Evolutionary conservation across 2,329 filamentous ascomycete species (phyloP).

Genomic region (Colletotrichum sp.): DNA sequence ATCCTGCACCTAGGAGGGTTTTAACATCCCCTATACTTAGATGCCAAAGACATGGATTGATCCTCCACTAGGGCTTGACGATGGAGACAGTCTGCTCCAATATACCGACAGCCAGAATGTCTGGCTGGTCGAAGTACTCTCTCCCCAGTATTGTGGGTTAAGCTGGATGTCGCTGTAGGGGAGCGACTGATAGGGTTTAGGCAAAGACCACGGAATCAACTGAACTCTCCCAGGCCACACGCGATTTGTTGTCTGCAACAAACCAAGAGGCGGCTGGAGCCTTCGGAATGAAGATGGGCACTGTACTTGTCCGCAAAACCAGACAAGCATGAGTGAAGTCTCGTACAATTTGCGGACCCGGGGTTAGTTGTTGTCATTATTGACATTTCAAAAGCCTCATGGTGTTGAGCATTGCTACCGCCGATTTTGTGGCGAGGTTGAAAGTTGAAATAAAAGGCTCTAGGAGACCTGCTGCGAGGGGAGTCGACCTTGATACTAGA

Average conservation of each 20-base stretch:
- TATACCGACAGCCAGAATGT: neutral
- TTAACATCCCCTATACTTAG: neutral
- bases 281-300: neutral
- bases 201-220: neutral
- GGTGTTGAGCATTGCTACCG: too few relatives aligned
- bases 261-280: neutral
- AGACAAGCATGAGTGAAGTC: too few relatives aligned
- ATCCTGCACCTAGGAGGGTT: neutral
- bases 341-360: too few relatives aligned
- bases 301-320: neutral
- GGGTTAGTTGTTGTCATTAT: too few relatives aligned
- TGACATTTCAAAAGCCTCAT: too few relatives aligned
- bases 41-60: neutral
- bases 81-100: neutral
- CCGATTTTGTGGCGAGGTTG: too few relatives aligned
- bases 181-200: neutral
- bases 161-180: neutral
- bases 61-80: neutral
- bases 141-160: neutral
- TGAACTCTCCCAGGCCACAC: neutral
- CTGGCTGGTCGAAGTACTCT: neutral
- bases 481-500: too few relatives aligned
- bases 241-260: neutral
- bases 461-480: too few relatives aligned
- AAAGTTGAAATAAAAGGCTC: accelerated